phyloP scores from a whole-genome alignment of 1,284 basidiomycete species.

The Heterobasidion annosum region DNA sequence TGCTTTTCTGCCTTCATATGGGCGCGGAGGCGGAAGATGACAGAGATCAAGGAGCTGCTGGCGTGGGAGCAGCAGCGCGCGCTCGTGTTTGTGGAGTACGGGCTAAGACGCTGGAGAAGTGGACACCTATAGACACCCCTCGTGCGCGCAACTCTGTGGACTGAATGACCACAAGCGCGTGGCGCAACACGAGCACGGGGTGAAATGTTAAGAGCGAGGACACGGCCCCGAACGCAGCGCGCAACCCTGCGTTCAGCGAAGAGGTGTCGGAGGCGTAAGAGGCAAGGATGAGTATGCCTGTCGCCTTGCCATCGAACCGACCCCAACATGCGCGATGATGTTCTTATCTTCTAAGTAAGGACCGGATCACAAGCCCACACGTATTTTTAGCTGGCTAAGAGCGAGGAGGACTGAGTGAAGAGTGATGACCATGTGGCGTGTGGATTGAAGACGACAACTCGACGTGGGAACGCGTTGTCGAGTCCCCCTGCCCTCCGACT shows the following conservation, averaged over 20 bases:
- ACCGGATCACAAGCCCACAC: too few relatives aligned
- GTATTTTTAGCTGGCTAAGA: too few relatives aligned
- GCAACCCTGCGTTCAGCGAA: conserved; percentile 42
- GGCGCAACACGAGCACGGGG: conserved; percentile 34
- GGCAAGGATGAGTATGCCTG: too few relatives aligned
- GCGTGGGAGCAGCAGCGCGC: conserved; percentile 58
- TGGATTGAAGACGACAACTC: too few relatives aligned
- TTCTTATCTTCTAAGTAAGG: too few relatives aligned
- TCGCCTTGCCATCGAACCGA: too few relatives aligned
- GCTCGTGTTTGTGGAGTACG: conserved; percentile 48
- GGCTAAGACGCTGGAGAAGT: conserved; percentile 34
- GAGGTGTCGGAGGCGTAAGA: conserved; percentile 33
- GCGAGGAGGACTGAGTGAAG: too few relatives aligned
- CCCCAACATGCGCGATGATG: too few relatives aligned
- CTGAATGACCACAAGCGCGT: conserved; percentile 52
- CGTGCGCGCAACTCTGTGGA: conserved; percentile 40
- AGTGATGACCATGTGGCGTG: too few relatives aligned
- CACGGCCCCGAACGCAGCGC: conserved; percentile 42
- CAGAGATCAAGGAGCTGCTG: conserved; percentile 54
- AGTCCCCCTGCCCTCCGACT: too few relatives aligned
- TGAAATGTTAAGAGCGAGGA: conserved; percentile 47
- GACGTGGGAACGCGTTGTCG: too few relatives aligned
- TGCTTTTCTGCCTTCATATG: conserved; percentile 16
- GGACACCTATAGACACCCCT: conserved; percentile 41
- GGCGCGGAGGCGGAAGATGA: conserved; percentile 58